Percentiles rank a stretch among this genome's conserved stretches.
These are phyloP conservation scores for Paramecium sexaurelia DNA, from an alignment of 73 alveolate species.

Conservation along the genomic window DNA sequence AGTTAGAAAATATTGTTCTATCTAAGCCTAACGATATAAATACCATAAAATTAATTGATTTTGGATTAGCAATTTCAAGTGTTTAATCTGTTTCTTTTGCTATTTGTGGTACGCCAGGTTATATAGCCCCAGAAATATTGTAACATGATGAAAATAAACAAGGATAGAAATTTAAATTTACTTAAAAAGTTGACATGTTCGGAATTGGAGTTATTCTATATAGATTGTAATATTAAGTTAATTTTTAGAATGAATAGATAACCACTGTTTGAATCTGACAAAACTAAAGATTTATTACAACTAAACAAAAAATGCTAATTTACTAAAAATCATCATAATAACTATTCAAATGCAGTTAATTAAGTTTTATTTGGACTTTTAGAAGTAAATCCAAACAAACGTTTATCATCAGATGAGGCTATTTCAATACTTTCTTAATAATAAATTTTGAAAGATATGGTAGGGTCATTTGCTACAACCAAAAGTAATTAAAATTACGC, in stretches of 20 bases:
- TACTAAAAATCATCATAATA: not conserved
- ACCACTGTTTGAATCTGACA: conserved; percentile 49
- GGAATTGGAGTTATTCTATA: conserved; percentile 36
- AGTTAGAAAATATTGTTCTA: conserved; percentile 90
- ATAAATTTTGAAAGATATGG: not conserved
- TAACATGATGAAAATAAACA: conserved; percentile 1
- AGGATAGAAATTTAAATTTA: not conserved
- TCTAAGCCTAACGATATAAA: conserved; percentile 81
- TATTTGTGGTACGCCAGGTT: conserved; percentile 96
- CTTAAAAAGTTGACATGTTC: not conserved
- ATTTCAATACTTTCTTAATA: not conserved
- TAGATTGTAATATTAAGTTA: conserved; percentile 4
- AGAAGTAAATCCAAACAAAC: not conserved
- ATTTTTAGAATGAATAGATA: conserved; percentile 20
- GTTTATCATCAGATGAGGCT: conserved; percentile 27
- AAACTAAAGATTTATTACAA: conserved; percentile 31
- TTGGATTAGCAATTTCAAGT: conserved; percentile 86
- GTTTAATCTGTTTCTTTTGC: conserved; percentile 85
- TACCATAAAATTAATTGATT: conserved; percentile 91
- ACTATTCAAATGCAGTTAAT: not conserved
- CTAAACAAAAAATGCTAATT: conserved; percentile 3
- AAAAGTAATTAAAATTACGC: not conserved
- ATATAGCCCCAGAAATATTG: conserved; percentile 88
- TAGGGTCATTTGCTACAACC: not conserved
- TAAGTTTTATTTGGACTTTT: not conserved